Base-by-base conservation (phyloP, 1,284 basidiomycete genomes). In the Bjerkandera adusta region DNA sequence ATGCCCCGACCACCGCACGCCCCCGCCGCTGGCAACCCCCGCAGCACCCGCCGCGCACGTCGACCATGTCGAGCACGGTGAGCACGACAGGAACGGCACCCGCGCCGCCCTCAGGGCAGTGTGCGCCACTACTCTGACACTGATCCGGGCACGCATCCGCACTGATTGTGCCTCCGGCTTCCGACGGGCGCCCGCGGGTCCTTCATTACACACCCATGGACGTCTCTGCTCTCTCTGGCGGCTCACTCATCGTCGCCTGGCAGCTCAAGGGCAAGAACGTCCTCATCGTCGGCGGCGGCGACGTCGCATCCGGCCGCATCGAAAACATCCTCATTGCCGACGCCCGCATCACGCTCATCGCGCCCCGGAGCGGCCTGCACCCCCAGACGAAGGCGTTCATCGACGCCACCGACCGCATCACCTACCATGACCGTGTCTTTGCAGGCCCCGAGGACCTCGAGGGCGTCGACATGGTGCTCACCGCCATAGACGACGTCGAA, bases 241-340 rank as follows among this genome's bases (percentile, higher is more conserved):
- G 81, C 5, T 90, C 92, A 5, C 77, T 97, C 40, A 72, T 92
- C 36, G 69, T 93, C 50, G 94, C 96, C 22, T 92, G 91, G 82
- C 85, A 92, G 65, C 82, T 96, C 64, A 88, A 85, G 55, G 70
- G 76, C 54, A 90, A 85, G 61, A 73, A 73, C 36, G 91, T 95
- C 16, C 82, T 97, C 57, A 78, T 95, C 57, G 79, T 96, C 52
- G 91, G 96, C 45, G 92, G 92, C n/a, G 93, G 92, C 36, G 82
- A 87, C 53, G 85, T 96, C 36, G 92, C 87, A 29, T 87, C 83
- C 2, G 81, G 87, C 44, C 81, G 91, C 51, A 76, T 92, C 51
- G 77, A 84, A 54, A 83, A 83, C 47, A 76, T 88, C 58, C 76
- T 90, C 57, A 67, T 69, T 47, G 77, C 83, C 33, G 76, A 82